Evolutionary conservation across 768 basidiomycete genomes (phyloP), one percentile per base, ranked within the genome.

Genomic region (Hygrocybe coccinea): DNA sequence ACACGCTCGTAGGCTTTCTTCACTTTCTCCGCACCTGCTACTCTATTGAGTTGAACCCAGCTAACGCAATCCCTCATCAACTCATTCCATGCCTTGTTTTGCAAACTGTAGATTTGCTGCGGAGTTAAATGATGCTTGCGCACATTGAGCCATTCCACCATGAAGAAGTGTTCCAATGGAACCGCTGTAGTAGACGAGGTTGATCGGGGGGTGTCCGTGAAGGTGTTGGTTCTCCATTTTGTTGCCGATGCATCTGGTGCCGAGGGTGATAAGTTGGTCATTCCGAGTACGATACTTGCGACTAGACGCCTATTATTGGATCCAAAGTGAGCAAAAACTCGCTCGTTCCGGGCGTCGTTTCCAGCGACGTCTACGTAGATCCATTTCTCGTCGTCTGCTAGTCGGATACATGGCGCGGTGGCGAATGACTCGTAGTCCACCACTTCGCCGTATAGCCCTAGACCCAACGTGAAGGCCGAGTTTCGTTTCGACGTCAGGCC

Each of bases 341-440:
- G 66, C 41, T 62, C 55, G 61, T 85, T 87, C 41, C 86, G 65
- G 19, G 52, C 57, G 35, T 76, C 69, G 63, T 79, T 86, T 1
- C 83, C 84, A 2, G 86, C 80, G 11, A 87, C 75, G 63, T 87
- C 86, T 21, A 84, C 67, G 56, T 86, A 87, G 10, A 85, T 65
- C 80, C 81, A 84, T 35, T 70, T 70, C 52, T 71, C 59, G 1
- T 64, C 52, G 6, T 56, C 56, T 4, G 70, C 62, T 54, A 84
- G 76, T 1, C 22, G 46, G 14, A 48, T 22, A 48, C 21, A 22
- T 7, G 46, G 19, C 8, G 19, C 15, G 10, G 12, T 19, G 24
- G 46, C 17, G 19, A 48, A 48, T 6, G 64, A 65, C n/a, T 75
- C 76, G 60, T 87, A 87, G 29, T 76, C 75, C 29, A 82, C 62